Evolutionary conservation across 2,329 filamentous ascomycete species (phyloP).

Genomic region (Cryphonectria japonica): DNA sequence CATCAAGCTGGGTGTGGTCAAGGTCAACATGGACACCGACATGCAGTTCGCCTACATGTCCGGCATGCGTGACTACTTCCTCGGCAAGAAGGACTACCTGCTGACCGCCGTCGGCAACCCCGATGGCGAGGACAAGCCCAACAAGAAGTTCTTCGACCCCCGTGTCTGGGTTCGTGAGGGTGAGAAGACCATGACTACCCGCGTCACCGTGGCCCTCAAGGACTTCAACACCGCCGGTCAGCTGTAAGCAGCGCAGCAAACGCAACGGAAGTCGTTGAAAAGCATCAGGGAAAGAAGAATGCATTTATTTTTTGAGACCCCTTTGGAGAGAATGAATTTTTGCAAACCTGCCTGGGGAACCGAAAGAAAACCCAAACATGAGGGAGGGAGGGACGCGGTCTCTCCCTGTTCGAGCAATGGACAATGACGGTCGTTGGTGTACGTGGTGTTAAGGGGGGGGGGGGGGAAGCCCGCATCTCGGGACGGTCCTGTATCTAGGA

Average conservation of each 20-base stretch:
- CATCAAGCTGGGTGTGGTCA: conserved; percentile 93
- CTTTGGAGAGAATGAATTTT: too few species aligned
- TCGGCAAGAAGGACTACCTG: conserved; percentile 95
- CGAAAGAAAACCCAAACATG: too few species aligned
- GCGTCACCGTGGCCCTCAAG: conserved; percentile 78
- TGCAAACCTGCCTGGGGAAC: too few species aligned
- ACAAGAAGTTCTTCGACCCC: conserved; percentile 95
- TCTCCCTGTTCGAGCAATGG: neutral
- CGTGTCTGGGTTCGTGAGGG: conserved; percentile 95
- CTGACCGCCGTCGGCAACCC: conserved; percentile 88
- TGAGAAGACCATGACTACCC: conserved; percentile 92
- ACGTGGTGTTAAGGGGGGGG: neutral
- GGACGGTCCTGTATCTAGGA: conserved; percentile 16
- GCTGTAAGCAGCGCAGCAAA: conserved; percentile 59
- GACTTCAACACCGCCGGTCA: conserved; percentile 89
- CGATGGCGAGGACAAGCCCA: conserved; percentile 88
- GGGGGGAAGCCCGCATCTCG: neutral
- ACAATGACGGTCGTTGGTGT: neutral
- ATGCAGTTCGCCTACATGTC: conserved; percentile 92
- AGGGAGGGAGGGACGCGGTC: too few species aligned
- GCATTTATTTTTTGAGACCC: too few species aligned
- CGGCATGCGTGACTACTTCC: conserved; percentile 93
- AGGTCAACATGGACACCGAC: conserved; percentile 99
- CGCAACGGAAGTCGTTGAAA: neutral
- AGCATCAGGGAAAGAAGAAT: too few species aligned